A percentile compares a stretch with the other conserved stretches of the same genome.
Evolutionary conservation across 768 basidiomycete species (phyloP).

Genomic region (Lyophyllum decastes): DNA sequence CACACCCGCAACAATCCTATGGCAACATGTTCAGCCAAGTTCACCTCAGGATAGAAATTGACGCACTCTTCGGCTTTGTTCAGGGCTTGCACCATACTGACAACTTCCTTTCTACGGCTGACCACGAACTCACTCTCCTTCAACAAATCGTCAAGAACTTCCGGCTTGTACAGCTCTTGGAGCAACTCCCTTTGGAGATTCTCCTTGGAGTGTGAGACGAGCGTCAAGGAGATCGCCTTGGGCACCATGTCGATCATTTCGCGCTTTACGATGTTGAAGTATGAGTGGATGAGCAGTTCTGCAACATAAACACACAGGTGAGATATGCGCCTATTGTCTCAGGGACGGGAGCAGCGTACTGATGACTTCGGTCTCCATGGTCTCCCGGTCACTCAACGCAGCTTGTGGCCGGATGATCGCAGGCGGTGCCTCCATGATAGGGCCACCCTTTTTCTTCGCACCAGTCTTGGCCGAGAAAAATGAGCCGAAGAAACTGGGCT

Average conservation of each 20-base stretch:
- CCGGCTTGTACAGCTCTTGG: conserved; percentile 96
- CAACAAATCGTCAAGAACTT: conserved; percentile 90
- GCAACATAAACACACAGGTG: neutral
- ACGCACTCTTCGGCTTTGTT: conserved; percentile 97
- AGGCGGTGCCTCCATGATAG: conserved; percentile 72
- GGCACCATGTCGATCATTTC: conserved; percentile 99
- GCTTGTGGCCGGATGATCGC: conserved; percentile 86
- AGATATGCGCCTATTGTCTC: neutral
- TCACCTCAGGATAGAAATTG: conserved; percentile 1
- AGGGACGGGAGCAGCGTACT: conserved; percentile 56
- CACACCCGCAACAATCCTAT: conserved; percentile 67
- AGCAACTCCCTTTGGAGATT: conserved; percentile 91
- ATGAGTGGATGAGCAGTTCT: conserved; percentile 96
- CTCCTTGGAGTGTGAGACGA: conserved; percentile 93
- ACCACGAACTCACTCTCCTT: conserved; percentile 94
- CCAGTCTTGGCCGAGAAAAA: conserved; percentile 83
- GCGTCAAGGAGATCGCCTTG: conserved; percentile 89
- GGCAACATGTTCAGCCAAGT: conserved; percentile 9
- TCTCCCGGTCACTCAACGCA: conserved; percentile 90
- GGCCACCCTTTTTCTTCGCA: conserved; percentile 58
- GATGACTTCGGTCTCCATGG: conserved; percentile 99
- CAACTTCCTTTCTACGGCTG: conserved; percentile 89
- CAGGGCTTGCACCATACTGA: conserved; percentile 89
- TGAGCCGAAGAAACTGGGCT: conserved; percentile 90
- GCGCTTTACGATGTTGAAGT: conserved; percentile 97